Conservation (phyloP, 2,329 filamentous ascomycete genomes). For the Xylaria sp. region DNA sequence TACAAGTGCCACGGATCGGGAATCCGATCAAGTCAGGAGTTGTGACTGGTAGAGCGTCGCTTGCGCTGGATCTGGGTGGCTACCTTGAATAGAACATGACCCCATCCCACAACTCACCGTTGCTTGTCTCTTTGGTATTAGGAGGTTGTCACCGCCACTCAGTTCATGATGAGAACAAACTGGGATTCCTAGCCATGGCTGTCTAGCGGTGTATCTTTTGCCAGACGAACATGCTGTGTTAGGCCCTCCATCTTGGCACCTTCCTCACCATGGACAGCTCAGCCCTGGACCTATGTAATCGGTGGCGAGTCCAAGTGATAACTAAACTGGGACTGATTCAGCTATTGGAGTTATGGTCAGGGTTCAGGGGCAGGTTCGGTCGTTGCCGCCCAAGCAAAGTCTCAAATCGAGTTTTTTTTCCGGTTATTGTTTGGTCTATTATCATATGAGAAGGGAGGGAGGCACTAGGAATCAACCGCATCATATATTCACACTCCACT, state of each 20-base stretch:
- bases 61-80: conserved; percentile 21
- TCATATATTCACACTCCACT: not conserved
- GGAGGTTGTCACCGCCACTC: conserved; percentile 24
- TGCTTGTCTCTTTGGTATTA: conserved; percentile 21
- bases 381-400: conserved; percentile 36
- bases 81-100: conserved; percentile 13
- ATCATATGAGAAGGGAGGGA: conserved; percentile 6
- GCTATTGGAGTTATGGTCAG: conserved; percentile 31
- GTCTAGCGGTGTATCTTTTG: conserved; percentile 32
- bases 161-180: conserved; percentile 17
- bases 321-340: conserved; percentile 28
- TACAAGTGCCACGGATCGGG: conserved; percentile 20
- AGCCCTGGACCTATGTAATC: conserved; percentile 37
- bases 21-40: conserved; percentile 18
- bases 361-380: conserved; percentile 3
- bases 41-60: conserved; percentile 13
- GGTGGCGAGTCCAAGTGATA: conserved; percentile 38
- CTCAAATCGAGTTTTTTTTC: conserved; percentile 11
- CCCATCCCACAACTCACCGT: conserved; percentile 19
- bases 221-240: conserved; percentile 29
- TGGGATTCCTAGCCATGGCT: conserved; percentile 27
- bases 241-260: conserved; percentile 8
- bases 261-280: conserved; percentile 10
- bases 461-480: not conserved
- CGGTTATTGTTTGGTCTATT: conserved; percentile 3